These are phyloP conservation scores for Tillandsia fasciculata DNA, from an alignment of 176 grass and related monocot species.

Conservation along the genomic window DNA sequence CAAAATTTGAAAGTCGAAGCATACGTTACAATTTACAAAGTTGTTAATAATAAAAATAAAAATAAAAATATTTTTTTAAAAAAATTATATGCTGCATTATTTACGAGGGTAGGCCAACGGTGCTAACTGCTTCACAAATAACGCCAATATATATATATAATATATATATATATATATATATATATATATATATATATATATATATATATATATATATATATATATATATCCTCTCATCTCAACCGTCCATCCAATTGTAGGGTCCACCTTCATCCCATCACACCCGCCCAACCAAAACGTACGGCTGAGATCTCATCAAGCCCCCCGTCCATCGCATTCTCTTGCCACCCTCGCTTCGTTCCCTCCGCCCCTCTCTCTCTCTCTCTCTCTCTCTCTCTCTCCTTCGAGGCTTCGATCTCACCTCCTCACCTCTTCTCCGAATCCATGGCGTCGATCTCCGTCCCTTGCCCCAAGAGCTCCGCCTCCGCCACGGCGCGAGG, in stretches of 20 bases:
- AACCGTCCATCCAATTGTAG: too few relatives aligned
- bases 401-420: background rate
- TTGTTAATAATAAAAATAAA: conserved; percentile 6
- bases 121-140: too few relatives aligned
- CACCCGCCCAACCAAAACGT: conserved; percentile 6
- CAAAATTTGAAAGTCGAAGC: too few relatives aligned
- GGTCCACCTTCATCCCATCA: background rate
- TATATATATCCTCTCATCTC: too few relatives aligned
- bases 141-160: too few relatives aligned
- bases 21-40: too few relatives aligned
- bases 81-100: too few relatives aligned
- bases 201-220: too few relatives aligned
- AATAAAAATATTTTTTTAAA: too few relatives aligned
- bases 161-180: too few relatives aligned
- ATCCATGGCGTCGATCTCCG: conserved; percentile 36
- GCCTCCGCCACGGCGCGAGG: background rate
- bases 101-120: too few relatives aligned
- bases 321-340: background rate
- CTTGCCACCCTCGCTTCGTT: conserved; percentile 16
- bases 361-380: conserved; percentile 22
- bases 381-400: conserved; percentile 1
- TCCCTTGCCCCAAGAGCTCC: conserved; percentile 39
- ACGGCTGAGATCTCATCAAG: conserved; percentile 23
- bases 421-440: background rate
- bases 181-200: too few relatives aligned